Conservation (phyloP, 768 basidiomycete genomes). For the Termitomyces sp. region DNA sequence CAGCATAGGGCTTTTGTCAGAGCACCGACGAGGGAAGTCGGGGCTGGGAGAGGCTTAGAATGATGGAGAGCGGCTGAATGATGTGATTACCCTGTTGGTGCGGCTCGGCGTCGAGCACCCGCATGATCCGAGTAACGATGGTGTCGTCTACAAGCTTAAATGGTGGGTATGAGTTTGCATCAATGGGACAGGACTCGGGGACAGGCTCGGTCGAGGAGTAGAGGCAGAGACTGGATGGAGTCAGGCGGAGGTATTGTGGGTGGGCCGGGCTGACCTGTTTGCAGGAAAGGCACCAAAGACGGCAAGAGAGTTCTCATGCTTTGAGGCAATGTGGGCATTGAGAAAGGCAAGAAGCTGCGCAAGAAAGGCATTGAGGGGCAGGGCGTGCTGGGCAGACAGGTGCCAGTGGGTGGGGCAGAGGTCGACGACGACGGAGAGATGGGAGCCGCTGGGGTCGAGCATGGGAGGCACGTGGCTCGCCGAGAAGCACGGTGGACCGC, state of each 20-base stretch:
- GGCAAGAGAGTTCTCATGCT: slow-evolving; percentile 89
- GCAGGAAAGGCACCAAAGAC: slow-evolving; percentile 87
- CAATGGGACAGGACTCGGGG: slow-evolving; percentile 35
- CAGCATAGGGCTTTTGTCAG: slow-evolving; percentile 91
- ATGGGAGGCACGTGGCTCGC: slow-evolving; percentile 1
- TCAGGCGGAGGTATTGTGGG: slow-evolving; percentile 2
- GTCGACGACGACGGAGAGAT: slow-evolving; percentile 83
- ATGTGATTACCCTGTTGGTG: slow-evolving; percentile 45
- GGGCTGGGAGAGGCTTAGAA: slow-evolving; percentile 29
- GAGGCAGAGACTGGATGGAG: slow-evolving; percentile 55
- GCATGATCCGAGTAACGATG: slow-evolving; percentile 54
- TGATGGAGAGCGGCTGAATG: slow-evolving; percentile 5
- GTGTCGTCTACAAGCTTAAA: slow-evolving; percentile 74
- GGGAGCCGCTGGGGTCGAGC: slow-evolving; percentile 24
- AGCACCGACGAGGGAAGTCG: slow-evolving; percentile 79
- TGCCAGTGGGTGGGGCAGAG: slow-evolving; percentile 87
- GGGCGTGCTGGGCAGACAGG: slow-evolving; percentile 42
- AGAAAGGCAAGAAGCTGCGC: slow-evolving; percentile 85
- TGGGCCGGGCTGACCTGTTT: slow-evolving; percentile 51
- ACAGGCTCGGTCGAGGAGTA: slow-evolving; percentile 60
- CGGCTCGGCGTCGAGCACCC: slow-evolving; percentile 49
- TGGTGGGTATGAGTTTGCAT: slow-evolving; percentile 80
- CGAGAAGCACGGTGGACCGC: background rate
- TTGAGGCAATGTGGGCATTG: slow-evolving; percentile 87
- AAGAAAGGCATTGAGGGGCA: slow-evolving; percentile 70